These are phyloP conservation scores for Neostapfia colusana DNA, from an alignment of 176 grass and related monocot species.

Conservation along the genomic window DNA sequence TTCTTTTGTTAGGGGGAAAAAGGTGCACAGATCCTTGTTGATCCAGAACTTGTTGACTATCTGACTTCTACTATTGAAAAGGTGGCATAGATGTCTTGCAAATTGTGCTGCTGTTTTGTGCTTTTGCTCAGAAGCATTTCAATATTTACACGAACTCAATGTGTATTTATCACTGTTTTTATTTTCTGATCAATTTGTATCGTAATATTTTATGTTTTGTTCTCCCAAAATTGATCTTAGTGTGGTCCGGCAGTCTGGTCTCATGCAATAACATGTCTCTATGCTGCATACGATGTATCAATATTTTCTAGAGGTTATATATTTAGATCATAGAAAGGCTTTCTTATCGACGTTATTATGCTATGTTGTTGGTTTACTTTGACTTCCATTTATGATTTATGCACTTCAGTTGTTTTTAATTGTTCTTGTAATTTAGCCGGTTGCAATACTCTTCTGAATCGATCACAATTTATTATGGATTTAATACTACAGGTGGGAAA, in stretches of 20 bases:
- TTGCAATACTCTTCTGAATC: not conserved
- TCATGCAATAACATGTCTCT: conserved; percentile 5
- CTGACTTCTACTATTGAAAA: conserved; percentile 68
- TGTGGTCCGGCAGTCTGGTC: not conserved
- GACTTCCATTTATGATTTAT: not conserved
- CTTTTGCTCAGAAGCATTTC: not conserved
- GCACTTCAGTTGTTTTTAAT: not conserved
- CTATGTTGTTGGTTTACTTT: not conserved
- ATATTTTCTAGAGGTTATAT: not conserved
- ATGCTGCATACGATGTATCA: not conserved
- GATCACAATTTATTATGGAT: conserved; percentile 8
- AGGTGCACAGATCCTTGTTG: conserved; percentile 83
- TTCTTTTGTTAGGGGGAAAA: conserved; percentile 67
- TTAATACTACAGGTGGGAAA: conserved; percentile 74
- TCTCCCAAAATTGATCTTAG: not conserved
- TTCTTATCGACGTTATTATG: not conserved
- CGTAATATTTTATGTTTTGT: conserved; percentile 16
- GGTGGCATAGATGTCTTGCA: conserved; percentile 43
- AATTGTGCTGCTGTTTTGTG: conserved; percentile 11
- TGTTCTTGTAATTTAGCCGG: not conserved
- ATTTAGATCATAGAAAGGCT: not conserved
- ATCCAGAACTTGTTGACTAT: conserved; percentile 91
- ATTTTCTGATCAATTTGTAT: conserved; percentile 12
- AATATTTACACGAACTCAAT: not conserved
- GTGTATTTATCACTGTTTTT: conserved; percentile 2